Percentiles rank a stretch among this genome's conserved stretches.
Conservation (phyloP, 2,329 filamentous ascomycete species). For the Thielaviopsis musarum region DNA sequence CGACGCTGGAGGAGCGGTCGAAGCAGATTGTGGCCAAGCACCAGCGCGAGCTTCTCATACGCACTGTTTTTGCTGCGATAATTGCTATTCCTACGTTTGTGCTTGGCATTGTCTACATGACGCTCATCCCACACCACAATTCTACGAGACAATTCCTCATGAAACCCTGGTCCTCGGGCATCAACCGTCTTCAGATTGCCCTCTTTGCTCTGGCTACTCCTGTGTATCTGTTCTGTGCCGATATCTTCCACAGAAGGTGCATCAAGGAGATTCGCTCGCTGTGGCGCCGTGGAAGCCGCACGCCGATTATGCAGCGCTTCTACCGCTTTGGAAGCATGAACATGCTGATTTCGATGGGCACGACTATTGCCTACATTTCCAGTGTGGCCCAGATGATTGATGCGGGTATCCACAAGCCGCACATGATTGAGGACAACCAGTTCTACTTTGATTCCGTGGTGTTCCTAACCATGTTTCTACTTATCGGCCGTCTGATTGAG, state of each 20-base stretch:
- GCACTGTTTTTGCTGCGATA: conserved; percentile 52
- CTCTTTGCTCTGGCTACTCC: conserved; percentile 71
- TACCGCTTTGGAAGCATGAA: conserved; percentile 97
- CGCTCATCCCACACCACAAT: conserved; percentile 46
- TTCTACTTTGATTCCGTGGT: conserved; percentile 89
- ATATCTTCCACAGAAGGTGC: conserved; percentile 66
- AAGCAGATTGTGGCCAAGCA: conserved; percentile 55
- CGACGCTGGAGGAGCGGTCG: conserved; percentile 69
- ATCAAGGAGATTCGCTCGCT: conserved; percentile 62
- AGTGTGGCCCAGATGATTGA: conserved; percentile 65
- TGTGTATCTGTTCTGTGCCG: conserved; percentile 72
- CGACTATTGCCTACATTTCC: conserved; percentile 71
- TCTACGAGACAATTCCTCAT: conserved; percentile 48
- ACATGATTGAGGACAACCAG: conserved; percentile 29
- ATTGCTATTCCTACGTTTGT: conserved; percentile 70
- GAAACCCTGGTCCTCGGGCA: conserved; percentile 51
- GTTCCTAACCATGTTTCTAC: conserved; percentile 76
- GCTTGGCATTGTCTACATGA: conserved; percentile 86
- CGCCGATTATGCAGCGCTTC: conserved; percentile 58
- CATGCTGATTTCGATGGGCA: conserved; percentile 77
- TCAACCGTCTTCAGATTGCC: conserved; percentile 61
- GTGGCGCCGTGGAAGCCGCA: conserved; percentile 60
- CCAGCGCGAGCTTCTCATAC: conserved; percentile 47
- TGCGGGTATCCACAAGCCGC: conserved; percentile 27
- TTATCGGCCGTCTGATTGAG: conserved; percentile 60